These are phyloP conservation scores for Trichomonas tenax DNA, from an alignment of 208 protist genomes.

Conservation along the genomic window DNA sequence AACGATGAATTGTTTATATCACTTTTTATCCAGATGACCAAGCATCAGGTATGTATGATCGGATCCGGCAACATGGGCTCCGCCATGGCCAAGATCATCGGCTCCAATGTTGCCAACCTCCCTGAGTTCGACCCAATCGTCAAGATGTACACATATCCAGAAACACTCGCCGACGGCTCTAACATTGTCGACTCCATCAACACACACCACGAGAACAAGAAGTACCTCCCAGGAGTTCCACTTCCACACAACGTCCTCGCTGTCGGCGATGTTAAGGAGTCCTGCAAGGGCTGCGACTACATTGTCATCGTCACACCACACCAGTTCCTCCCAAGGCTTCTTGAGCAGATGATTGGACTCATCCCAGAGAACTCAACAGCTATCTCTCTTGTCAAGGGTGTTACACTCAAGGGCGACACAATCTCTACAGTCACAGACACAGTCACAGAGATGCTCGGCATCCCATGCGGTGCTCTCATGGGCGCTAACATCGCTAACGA, in stretches of 20 bases:
- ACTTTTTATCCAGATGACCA: too few relatives aligned
- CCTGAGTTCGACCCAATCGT: background rate
- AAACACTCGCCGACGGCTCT: conserved; percentile 26
- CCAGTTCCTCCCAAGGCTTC: conserved; percentile 23
- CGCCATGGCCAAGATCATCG: background rate
- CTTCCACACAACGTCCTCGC: conserved; percentile 30
- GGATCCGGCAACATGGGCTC: background rate
- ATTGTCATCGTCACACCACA: conserved; percentile 30
- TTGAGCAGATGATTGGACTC: background rate
- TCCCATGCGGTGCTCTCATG: conserved; percentile 20
- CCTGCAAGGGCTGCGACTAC: conserved; percentile 16
- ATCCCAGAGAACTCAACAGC: background rate
- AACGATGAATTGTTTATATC: too few relatives aligned
- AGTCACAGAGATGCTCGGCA: background rate
- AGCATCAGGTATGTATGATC: background rate
- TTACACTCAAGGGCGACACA: background rate
- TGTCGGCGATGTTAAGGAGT: background rate
- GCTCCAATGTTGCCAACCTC: background rate
- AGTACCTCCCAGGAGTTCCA: conserved; percentile 32
- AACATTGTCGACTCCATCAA: conserved; percentile 37
- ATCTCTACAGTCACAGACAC: conserved; percentile 24
- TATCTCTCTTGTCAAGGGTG: background rate
- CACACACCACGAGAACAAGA: conserved; percentile 33
- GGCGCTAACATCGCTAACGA: conserved; percentile 35
- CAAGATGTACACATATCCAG: background rate